Evolutionary conservation across 176 grass and related monocot species (phyloP).

Genomic region (Eleusine coracana): DNA sequence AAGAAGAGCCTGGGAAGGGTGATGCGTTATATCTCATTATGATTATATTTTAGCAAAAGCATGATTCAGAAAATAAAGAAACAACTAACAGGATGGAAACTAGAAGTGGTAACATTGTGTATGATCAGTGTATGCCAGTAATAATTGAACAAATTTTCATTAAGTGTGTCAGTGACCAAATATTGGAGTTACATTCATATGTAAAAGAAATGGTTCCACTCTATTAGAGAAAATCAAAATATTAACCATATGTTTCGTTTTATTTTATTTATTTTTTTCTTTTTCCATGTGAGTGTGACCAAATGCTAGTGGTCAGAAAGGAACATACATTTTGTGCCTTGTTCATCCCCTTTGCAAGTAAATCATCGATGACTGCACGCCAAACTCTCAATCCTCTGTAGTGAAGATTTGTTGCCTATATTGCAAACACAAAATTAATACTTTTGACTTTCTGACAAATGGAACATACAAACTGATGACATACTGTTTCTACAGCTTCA

Average conservation of each 20-base stretch:
- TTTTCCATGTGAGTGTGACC: background rate
- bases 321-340: constrained; percentile 68
- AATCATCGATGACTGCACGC: constrained; percentile 77
- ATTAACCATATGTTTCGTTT: background rate
- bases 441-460: background rate
- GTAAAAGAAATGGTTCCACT: background rate
- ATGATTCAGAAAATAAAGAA: background rate
- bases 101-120: constrained; percentile 9
- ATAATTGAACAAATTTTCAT: background rate
- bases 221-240: background rate
- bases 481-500: constrained; percentile 49
- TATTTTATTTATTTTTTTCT: background rate
- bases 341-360: constrained; percentile 71
- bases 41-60: background rate
- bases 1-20: constrained; percentile 71
- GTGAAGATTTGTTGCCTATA: constrained; percentile 65
- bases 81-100: background rate
- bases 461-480: constrained; percentile 2
- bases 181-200: background rate
- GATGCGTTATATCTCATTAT: background rate
- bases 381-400: constrained; percentile 80
- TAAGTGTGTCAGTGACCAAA: background rate
- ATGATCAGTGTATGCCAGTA: constrained; percentile 1
- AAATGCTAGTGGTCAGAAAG: background rate
- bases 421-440: constrained; percentile 26